Percentiles rank a stretch among this genome's conserved stretches.
Conservation (phyloP, 2,329 filamentous ascomycete species). For the Ophiostoma novo-ulmi region DNA sequence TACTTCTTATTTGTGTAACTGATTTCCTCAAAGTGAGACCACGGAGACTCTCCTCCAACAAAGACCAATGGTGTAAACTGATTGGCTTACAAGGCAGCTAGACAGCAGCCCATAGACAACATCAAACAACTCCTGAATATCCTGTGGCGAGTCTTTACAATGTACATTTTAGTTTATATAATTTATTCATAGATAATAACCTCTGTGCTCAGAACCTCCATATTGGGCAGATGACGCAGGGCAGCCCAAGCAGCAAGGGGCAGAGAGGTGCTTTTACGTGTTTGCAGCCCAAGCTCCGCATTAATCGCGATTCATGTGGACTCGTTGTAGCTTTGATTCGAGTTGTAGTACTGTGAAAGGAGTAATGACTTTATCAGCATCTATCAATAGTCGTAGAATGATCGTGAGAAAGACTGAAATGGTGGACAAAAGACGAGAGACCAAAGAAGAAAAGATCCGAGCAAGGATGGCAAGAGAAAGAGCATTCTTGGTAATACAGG, state of each 20-base stretch:
- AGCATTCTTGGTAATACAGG: neutral
- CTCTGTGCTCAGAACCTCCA: too few species aligned
- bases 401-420: too few species aligned
- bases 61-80: constrained; percentile 5
- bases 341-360: too few species aligned
- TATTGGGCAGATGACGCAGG: neutral
- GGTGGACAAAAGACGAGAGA: too few species aligned
- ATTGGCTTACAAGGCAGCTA: neutral
- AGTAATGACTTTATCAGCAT: too few species aligned
- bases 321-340: neutral
- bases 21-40: too few species aligned
- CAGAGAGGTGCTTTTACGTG: too few species aligned
- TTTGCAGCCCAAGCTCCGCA: constrained; percentile 4
- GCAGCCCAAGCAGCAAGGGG: neutral
- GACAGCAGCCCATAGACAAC: neutral
- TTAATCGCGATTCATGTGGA: neutral
- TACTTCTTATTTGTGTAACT: neutral
- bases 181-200: too few species aligned
- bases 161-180: too few species aligned
- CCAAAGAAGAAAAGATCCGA: neutral
- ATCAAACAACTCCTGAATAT: neutral
- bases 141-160: neutral
- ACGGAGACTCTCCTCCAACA: neutral
- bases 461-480: neutral
- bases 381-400: too few species aligned